Evolutionary conservation across 1,139 yeast species (phyloP).

Genomic region (Blastobotrys apis): DNA sequence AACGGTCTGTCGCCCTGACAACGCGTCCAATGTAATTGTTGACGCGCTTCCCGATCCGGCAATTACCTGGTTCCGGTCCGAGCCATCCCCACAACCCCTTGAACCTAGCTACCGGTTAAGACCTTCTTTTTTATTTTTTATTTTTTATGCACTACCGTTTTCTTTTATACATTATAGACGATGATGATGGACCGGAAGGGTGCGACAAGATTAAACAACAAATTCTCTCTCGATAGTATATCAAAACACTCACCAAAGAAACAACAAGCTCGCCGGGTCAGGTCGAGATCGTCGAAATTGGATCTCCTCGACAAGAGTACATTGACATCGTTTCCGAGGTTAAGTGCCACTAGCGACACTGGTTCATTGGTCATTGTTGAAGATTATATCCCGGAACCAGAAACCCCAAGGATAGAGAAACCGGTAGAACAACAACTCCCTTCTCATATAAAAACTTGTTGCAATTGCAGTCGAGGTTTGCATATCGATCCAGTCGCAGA

Average conservation of each 20-base stretch:
- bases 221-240: constrained; percentile 8
- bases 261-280: constrained; percentile 15
- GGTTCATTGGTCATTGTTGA: constrained; percentile 28
- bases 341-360: constrained; percentile 19
- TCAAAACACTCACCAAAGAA: background rate
- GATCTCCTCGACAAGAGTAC: constrained; percentile 60
- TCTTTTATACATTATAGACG: too few relatives aligned
- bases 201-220: too few relatives aligned
- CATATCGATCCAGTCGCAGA: constrained; percentile 1
- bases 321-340: constrained; percentile 53
- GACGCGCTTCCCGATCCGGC: too few relatives aligned
- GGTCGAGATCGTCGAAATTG: constrained; percentile 44
- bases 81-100: too few relatives aligned
- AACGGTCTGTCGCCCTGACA: too few relatives aligned
- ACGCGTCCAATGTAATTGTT: too few relatives aligned
- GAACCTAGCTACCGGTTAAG: too few relatives aligned
- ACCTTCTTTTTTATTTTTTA: too few relatives aligned
- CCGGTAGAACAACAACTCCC: background rate
- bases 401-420: background rate
- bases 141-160: too few relatives aligned
- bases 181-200: too few relatives aligned
- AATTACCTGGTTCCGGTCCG: too few relatives aligned
- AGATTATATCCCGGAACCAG: constrained; percentile 27
- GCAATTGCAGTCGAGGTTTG: constrained; percentile 9
- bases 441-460: constrained; percentile 1